Evolutionary conservation across 2,329 filamentous ascomycete genomes (phyloP), one percentile per base, ranked within the genome.

Genomic region (Drechmeria coniospora): DNA sequence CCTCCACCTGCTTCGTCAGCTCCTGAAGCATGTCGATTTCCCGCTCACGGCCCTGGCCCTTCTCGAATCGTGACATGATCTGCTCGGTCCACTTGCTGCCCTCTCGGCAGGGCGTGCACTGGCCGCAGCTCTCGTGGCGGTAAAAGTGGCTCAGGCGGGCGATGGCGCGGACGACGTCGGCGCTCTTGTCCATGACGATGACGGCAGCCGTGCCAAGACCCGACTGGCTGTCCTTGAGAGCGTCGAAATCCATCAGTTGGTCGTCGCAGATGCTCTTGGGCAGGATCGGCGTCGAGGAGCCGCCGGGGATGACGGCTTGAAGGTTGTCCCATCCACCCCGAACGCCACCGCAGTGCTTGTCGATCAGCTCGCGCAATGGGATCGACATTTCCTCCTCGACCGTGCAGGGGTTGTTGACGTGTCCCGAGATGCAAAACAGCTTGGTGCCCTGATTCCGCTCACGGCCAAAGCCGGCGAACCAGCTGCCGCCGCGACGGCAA

Each of bases 351-450:
- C 90, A 95, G 70, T 98, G 90, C 63, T 83, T 90, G 38, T 98
- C 90, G 45, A 98, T 95, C 37, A 98, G 74, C 58, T 98, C 90
- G 24, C 81, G 78, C 34, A 98, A 73, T 23, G 90, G 79, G 42
- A 98, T 98, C 28, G 82, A 92, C 90, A 98, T 98, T 62, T 98
- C 90, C 62, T 98, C 90, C 58, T 98, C 90, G 35, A 98, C 90
- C 1, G 90, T 95, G 56, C 74, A 83, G 30, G 90, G 90, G 65
- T 95, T 92, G 70, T 98, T 98, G 63, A 98, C 90, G 56, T 95
- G 83, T 16, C 90, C 90, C 30, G 87, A 95, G 53, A 98, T 95
- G 57, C 86, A 94, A 66, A 79, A 98, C 23, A 98, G 79, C 68
- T 98, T 98, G 39, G 90, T 98, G 46, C 90, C 90, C 45, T 83